Evolutionary conservation across 2,329 filamentous ascomycete genomes (phyloP), one percentile per base, ranked within the genome.

Genomic region (Pezicula radicicola): DNA sequence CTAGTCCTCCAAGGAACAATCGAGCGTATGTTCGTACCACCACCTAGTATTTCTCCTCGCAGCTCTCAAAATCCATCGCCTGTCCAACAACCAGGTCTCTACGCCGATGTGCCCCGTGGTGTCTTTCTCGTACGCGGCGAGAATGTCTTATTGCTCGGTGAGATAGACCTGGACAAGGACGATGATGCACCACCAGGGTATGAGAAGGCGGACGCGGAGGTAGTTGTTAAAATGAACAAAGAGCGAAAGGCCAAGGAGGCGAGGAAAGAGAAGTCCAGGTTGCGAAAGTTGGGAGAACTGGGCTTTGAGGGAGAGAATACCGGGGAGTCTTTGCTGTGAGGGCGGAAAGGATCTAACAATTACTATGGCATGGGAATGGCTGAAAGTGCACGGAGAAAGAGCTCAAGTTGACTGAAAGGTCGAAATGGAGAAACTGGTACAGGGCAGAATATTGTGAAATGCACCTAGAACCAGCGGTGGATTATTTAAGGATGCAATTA

Each of bases 161-260:
- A 97, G 72, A 96, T 99, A 63, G 94, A 99, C 69, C 83, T 99
- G 21, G 94, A 99, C 75, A 91, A 88, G 66, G 94, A 99, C 71
- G 94, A 99, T 69, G 86, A 95, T 53, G 79, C 91, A 13, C 91
- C 90, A 1, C 70, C 77, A 4, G 84, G 85, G 30, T 91, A 88
- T 57, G 75, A 83, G 63, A 66, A 69, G 57, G 91, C 84, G 2
- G 79, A 89, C 1, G 75, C 84, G 45, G 81, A 87, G 44, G 73
- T 86, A 57, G 89, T 96, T 36, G 84, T 86, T 59, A 82, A 80
- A 55, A 70, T 94, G 42, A 88, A 87, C 58, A 88, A 89, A 70
- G 80, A 88, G 65, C 83, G 85, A 66, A 87, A 89, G 57, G 75
- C 71, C 4, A 76, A 79, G 50, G 85, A 89, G 60, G 91, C 89